Conservation (phyloP, 192 early-diverging fungal species). For the Umbelopsis vinacea region DNA sequence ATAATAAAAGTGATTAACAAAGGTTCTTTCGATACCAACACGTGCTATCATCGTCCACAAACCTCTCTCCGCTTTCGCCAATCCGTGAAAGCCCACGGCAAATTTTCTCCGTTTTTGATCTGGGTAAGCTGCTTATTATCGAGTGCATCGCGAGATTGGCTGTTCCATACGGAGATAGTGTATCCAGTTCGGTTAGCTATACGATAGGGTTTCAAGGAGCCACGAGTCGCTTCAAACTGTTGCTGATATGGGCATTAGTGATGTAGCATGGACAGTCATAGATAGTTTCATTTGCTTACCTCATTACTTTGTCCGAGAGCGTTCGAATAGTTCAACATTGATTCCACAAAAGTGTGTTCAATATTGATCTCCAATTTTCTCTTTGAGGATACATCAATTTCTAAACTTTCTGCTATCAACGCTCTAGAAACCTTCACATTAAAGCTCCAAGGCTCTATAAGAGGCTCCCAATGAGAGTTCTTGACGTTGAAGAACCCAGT, state of each 20-base stretch:
- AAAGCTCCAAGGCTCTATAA: constrained; percentile 79
- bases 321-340: constrained; percentile 20
- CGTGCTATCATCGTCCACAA: not conserved
- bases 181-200: constrained; percentile 83
- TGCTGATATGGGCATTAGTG: not conserved
- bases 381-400: constrained; percentile 63
- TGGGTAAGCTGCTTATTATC: constrained; percentile 55
- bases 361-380: constrained; percentile 75
- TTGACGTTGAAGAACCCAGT: constrained; percentile 85
- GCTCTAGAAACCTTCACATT: constrained; percentile 41
- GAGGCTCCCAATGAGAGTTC: constrained; percentile 92
- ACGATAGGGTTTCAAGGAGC: constrained; percentile 62
- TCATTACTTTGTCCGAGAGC: constrained; percentile 31
- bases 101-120: constrained; percentile 58
- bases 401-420: constrained; percentile 23
- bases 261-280: not conserved
- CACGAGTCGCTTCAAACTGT: not conserved
- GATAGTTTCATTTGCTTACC: not conserved
- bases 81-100: constrained; percentile 82
- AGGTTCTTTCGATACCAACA: not conserved
- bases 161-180: constrained; percentile 77
- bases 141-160: constrained; percentile 39
- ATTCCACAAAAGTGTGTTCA: constrained; percentile 65
- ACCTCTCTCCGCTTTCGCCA: constrained; percentile 81
- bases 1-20: not conserved